Base-by-base conservation (phyloP, 805 yeast species). In the Spathaspora arborariae region DNA sequence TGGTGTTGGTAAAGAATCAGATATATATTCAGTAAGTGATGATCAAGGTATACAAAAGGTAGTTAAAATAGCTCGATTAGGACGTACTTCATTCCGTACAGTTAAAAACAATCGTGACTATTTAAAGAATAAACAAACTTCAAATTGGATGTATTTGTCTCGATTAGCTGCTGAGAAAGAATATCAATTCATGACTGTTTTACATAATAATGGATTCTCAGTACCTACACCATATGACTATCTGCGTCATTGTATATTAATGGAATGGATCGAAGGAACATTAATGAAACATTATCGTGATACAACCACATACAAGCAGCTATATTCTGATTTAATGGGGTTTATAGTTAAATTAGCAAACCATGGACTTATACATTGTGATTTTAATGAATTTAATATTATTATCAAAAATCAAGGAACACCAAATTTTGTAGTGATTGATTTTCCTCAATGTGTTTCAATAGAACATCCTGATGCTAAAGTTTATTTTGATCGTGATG, bases 1-100 rank as follows among this genome's bases (percentile, higher is more conserved):
- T 55, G 99, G 98, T 49, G 96, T 94, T 44, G 99, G 99, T 57
- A 94, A 94, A 62, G 99, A 94, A 66, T 90, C 97, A 2, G 99
- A 94, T 69, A 91, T 94, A 58, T 89, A 85, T 64, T 78, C 91
- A 10, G 91, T 87, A 1, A 82, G 84, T 47, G 91, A 85, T 57
- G 70, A 75, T 10, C 60, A 76, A 18, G 94, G 92, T 0, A 52
- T 51, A 16, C 78, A 80, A 45, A 78, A 80, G 56, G 96, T 91
- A 15, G 68, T 94, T 60, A 94, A 94, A 64, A 85, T 94, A 34
- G 97, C 91, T 66, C 78, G 99, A 54, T 74, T 94, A 49, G 99
- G 99, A 27, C 81, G 99, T 62, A 87, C 92, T 1, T 90, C 97
- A 4, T 94, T 94, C 69, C 80, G 85, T 54, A 86, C 96, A 0